Base-by-base conservation (phyloP, 202 grass and related monocot genomes). In the Saccharum hybrid region DNA sequence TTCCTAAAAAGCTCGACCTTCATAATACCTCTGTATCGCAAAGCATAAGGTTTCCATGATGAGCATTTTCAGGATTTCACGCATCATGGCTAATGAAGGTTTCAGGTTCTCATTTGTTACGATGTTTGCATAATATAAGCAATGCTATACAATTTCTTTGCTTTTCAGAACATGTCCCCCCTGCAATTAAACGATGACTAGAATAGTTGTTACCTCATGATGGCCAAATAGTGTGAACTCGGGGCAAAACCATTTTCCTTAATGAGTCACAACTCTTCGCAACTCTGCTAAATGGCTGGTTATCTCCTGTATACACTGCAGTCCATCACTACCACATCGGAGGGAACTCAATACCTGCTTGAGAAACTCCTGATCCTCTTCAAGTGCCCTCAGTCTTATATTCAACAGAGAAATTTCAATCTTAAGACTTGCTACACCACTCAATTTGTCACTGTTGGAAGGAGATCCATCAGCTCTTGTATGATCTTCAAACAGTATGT, bases 281-380 rank as follows among this genome's bases (percentile, higher is more conserved):
- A 97, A 59, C 75, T 97, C 94, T 26, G 76, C 72, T 57, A 94
- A 82, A 74, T 88, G 81, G 40, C 28, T 78, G 6, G 71, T 85
- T 85, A 97, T 91, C 75, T 94, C 91, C 66, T 87, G 85, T 43
- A 92, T 78, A 71, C 90, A 84, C 39, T 62, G 86, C 40, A 94
- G 73, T 34, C 90, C 92, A 46, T 92, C 90, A 46, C 56, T 46
- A 10, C 83, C 79, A 76, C 86, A 81, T 71, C 75, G 88, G 33
- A 94, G 82, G 28, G 86, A 88, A 68, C 78, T 87, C 41, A 89
- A 61, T 3, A 88, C 48, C 69, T 92, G 61, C 54, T 88, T 86
- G 72, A 92, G 86, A 75, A 97, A 94, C 40, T 85, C 83, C 10
- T 88, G 86, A 83, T 94, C 91, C 52, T 51, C 84, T 72, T 94